A percentile compares a stretch with the other conserved stretches of the same genome.
Evolutionary conservation across 1,284 basidiomycete species (phyloP).

Genomic region (Rhodotorula sp.): DNA sequence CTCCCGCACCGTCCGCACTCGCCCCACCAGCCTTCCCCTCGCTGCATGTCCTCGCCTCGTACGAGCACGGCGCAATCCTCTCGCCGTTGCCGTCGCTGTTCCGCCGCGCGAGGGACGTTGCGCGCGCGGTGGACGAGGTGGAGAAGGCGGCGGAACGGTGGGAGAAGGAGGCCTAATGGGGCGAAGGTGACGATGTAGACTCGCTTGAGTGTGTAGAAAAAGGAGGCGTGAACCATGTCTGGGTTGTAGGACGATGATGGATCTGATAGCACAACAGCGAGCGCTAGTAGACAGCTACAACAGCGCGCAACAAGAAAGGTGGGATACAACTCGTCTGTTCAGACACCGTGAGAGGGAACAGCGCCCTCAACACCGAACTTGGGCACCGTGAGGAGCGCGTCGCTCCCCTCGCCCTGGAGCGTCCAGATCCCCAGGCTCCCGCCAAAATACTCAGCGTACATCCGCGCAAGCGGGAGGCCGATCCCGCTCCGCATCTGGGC

Average conservation of each 20-base stretch:
- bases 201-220: neutral
- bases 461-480: constrained; percentile 42
- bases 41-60: constrained; percentile 17
- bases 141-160: constrained; percentile 16
- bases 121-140: constrained; percentile 25
- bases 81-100: neutral
- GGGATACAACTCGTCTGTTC: neutral
- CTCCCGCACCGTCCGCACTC: neutral
- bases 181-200: neutral
- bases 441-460: constrained; percentile 45
- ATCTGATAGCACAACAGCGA: too few relatives aligned
- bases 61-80: constrained; percentile 38
- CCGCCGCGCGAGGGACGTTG: constrained; percentile 9
- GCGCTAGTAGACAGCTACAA: too few relatives aligned
- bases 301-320: too few relatives aligned
- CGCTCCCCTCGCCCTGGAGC: constrained; percentile 41
- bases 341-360: neutral
- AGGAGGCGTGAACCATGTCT: too few relatives aligned
- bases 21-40: neutral
- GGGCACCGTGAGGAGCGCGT: constrained; percentile 38
- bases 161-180: constrained; percentile 4
- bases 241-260: too few relatives aligned
- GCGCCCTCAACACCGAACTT: constrained; percentile 31
- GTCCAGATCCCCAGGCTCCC: constrained; percentile 42
- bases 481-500: constrained; percentile 41